Evolutionary conservation across 495 filamentous ascomycete genomes (phyloP), one percentile per base, ranked within the genome.

Genomic region (Paragyromitra xinjiangensis): DNA sequence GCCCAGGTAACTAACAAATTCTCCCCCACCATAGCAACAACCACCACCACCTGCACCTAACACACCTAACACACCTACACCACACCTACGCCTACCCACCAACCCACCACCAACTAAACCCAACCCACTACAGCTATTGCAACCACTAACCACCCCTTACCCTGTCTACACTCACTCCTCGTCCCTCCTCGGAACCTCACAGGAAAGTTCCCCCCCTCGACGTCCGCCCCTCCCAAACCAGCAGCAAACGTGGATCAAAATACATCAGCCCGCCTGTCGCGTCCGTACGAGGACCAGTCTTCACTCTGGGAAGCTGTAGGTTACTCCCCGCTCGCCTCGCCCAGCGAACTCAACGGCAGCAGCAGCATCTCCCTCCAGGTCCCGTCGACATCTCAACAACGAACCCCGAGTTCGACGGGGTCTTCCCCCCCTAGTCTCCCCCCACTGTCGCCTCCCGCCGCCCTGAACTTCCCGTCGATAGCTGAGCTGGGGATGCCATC

Each of bases 211-310:
- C 62, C 44, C 44, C 44, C 44, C 16, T 50, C 50, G 16, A 61
- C 24, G 34, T 65, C 59, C 72, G 59, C 45, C 66, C 53, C 53
- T 9, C 19, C 12, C 68, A 44, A 39, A 48, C n/a, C 56, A 53
- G 24, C 58, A 66, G 34, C 66, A 69, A 78, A 79, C 73, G 74
- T 79, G 66, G 74, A 79, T 66, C 77, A 79, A 79, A 80, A 79
- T 45, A 55, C 78, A 67, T 73, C 58, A 53, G 56, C 78, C 58
- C 78, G 70, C 26, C 78, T 80, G 64, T 80, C 78, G 44, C 78
- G 71, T 75, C 78, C 71, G 29, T 71, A 80, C 78, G 59, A 70
- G 69, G 71, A 76, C 77, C 58, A 77, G 2, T 77, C 78, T 64
- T 50, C 64, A 63, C 61, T 71, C 44, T 80, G 78, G 70, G 64